These are phyloP conservation scores for Solanum etuberosum DNA, from an alignment of 257 asterid species.

Conservation along the genomic window DNA sequence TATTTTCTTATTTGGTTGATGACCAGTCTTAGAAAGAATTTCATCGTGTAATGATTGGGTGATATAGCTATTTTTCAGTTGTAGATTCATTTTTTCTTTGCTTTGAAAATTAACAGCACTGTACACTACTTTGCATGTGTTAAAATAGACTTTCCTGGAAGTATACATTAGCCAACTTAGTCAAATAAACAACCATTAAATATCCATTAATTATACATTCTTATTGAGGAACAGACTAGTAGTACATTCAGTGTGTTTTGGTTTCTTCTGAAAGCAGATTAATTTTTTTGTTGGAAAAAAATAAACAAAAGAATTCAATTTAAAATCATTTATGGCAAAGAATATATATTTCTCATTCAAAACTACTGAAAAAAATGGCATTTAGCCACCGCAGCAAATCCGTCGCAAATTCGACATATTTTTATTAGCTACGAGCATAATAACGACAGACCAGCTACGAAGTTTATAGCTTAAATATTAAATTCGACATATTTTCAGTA, in stretches of 20 bases:
- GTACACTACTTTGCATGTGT: neutral
- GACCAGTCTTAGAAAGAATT: neutral
- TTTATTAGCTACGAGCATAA: too few species aligned
- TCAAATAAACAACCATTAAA: neutral
- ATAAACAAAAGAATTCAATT: neutral
- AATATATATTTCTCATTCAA: too few species aligned
- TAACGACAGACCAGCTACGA: fast-evolving
- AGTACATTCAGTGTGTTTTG: neutral
- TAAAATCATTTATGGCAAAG: too few species aligned
- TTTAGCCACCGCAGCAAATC: too few species aligned
- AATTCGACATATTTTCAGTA: too few species aligned
- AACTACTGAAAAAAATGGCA: too few species aligned
- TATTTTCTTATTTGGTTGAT: neutral
- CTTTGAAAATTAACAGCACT: neutral
- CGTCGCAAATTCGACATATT: too few species aligned
- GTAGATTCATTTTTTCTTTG: neutral
- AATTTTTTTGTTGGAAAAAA: neutral
- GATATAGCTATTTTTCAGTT: neutral
- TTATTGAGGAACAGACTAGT: neutral
- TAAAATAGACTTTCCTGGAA: neutral
- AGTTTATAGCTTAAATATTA: too few species aligned
- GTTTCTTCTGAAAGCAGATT: neutral
- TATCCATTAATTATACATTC: neutral
- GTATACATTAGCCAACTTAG: neutral
- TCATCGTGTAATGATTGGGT: neutral